Conservation (phyloP, 495 filamentous ascomycete species). For the Evansstolkia leycettana region DNA sequence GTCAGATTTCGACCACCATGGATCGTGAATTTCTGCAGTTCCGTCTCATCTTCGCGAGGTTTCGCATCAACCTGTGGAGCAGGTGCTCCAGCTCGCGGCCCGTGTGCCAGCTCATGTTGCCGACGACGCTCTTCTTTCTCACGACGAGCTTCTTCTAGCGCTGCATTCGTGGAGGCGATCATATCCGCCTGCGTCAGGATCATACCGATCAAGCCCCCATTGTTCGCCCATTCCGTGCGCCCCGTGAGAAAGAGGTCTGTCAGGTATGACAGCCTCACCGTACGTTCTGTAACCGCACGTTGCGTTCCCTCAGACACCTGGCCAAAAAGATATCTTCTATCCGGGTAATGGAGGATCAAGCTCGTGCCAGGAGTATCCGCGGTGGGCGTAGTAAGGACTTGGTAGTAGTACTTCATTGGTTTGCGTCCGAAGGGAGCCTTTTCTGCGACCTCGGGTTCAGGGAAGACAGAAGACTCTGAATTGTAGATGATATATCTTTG, state of each 20-base stretch:
- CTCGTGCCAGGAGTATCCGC: constrained; percentile 77
- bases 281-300: constrained; percentile 57
- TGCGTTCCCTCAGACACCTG: constrained; percentile 76
- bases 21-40: constrained; percentile 39
- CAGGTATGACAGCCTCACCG: constrained; percentile 44
- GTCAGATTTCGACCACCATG: constrained; percentile 68
- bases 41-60: constrained; percentile 10
- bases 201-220: constrained; percentile 73
- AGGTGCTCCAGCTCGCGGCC: constrained; percentile 4
- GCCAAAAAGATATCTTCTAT: constrained; percentile 79
- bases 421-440: too few relatives aligned
- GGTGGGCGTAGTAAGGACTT: constrained; percentile 74
- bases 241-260: constrained; percentile 74
- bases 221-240: constrained; percentile 55
- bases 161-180: constrained; percentile 16
- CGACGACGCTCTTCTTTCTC: constrained; percentile 18
- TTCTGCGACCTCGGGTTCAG: too few relatives aligned
- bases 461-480: too few relatives aligned
- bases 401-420: constrained; percentile 57
- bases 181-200: constrained; percentile 71
- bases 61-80: too few relatives aligned
- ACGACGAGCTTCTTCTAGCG: constrained; percentile 14
- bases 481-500: background rate
- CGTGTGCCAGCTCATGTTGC: constrained; percentile 5
- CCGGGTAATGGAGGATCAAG: constrained; percentile 63